A percentile compares a stretch with the other conserved stretches of the same genome.
Evolutionary conservation across 2,329 filamentous ascomycete species (phyloP).

Genomic region (Erysiphe pulchra): DNA sequence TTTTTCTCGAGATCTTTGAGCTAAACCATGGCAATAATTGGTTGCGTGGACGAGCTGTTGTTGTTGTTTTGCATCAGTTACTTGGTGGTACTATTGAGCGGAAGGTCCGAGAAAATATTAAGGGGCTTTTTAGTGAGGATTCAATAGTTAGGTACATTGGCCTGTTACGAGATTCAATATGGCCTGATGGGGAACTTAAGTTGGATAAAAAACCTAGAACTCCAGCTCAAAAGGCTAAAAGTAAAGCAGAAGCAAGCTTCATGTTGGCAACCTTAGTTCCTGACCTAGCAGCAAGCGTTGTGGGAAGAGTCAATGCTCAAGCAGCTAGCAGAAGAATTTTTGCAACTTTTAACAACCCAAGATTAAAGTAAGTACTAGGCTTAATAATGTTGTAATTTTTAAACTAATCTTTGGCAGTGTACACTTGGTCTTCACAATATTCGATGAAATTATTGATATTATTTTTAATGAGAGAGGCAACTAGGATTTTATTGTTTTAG

Average conservation of each 20-base stretch:
- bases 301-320: conserved; percentile 76
- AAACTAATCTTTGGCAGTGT: conserved; percentile 9
- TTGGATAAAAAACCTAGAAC: conserved; percentile 30
- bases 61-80: conserved; percentile 86
- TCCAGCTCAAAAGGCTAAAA: conserved; percentile 48
- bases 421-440: conserved; percentile 14
- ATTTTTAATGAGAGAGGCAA: conserved; percentile 9
- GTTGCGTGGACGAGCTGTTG: conserved; percentile 83
- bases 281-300: conserved; percentile 77
- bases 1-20: conserved; percentile 89
- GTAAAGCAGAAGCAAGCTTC: conserved; percentile 62
- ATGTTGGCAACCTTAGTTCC: conserved; percentile 78
- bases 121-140: conserved; percentile 49
- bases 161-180: conserved; percentile 50
- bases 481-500: not conserved
- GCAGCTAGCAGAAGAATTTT: conserved; percentile 71
- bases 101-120: conserved; percentile 70
- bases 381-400: not conserved
- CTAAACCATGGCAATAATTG: conserved; percentile 90
- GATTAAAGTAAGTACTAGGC: conserved; percentile 46
- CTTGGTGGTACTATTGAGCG: conserved; percentile 89
- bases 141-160: conserved; percentile 51
- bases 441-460: conserved; percentile 15
- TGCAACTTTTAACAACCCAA: conserved; percentile 72
- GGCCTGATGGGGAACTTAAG: conserved; percentile 41